Conservation (phyloP, 768 basidiomycete species). For the Suillus occidentalis region DNA sequence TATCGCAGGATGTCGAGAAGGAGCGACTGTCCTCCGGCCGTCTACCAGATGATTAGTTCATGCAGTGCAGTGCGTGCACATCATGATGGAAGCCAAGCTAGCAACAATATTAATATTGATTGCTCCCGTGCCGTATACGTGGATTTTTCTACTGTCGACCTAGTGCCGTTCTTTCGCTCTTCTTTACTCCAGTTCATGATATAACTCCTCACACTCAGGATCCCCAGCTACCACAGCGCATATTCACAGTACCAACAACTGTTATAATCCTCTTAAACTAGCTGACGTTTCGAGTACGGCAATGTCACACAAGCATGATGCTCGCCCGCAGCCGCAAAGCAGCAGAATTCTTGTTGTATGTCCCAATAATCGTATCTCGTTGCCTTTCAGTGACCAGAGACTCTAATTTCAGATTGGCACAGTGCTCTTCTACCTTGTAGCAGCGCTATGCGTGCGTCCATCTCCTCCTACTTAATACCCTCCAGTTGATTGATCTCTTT, state of each 20-base stretch:
- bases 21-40: neutral
- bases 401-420: constrained; percentile 55
- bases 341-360: constrained; percentile 34
- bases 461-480: neutral
- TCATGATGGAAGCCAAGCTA: too few species aligned
- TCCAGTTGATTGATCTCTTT: constrained; percentile 5
- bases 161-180: neutral
- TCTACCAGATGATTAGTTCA: too few species aligned
- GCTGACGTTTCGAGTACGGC: neutral
- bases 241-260: neutral
- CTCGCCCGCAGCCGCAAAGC: constrained; percentile 28
- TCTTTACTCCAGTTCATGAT: constrained; percentile 2
- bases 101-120: neutral
- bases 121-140: neutral
- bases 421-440: constrained; percentile 85
- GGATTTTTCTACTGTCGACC: neutral
- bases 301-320: constrained; percentile 29
- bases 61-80: too few species aligned
- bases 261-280: neutral
- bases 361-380: constrained; percentile 5
- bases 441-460: constrained; percentile 75
- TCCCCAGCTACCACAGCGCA: neutral
- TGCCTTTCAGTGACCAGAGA: constrained; percentile 6
- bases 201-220: neutral
- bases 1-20: neutral